These are phyloP conservation scores for Stachybotrys chartarum DNA, from an alignment of 2,329 filamentous ascomycete species.

Conservation along the genomic window DNA sequence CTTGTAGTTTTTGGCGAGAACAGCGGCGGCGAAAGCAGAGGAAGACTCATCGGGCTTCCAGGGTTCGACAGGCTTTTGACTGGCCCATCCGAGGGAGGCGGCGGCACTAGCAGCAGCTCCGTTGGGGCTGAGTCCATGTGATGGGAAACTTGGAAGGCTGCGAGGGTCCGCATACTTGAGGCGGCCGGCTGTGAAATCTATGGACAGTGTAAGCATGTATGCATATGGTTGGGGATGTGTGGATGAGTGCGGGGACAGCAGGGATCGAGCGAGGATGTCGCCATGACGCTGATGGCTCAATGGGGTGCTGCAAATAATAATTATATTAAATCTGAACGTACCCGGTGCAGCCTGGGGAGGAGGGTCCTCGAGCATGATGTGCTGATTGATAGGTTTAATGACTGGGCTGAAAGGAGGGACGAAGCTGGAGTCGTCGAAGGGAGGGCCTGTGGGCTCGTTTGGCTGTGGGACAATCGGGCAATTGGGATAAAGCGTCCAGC, in stretches of 20 bases:
- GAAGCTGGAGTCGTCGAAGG: neutral
- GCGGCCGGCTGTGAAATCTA: constrained; percentile 28
- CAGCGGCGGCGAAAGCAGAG: constrained; percentile 40
- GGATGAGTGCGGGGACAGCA: constrained; percentile 1
- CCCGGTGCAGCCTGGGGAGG: constrained; percentile 11
- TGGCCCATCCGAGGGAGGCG: constrained; percentile 66
- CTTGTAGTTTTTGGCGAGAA: constrained; percentile 34
- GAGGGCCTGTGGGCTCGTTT: neutral
- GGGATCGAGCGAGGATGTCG: neutral
- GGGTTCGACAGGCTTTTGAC: constrained; percentile 55
- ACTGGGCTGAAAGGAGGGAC: neutral
- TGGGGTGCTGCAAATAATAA: neutral
- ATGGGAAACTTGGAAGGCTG: constrained; percentile 69
- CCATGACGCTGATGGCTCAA: neutral
- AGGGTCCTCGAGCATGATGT: constrained; percentile 18
- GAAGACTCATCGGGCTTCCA: constrained; percentile 57
- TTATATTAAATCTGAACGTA: constrained; percentile 8
- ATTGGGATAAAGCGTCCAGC: neutral
- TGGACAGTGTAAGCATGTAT: constrained; percentile 6
- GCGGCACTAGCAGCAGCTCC: constrained; percentile 65
- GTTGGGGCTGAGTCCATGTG: constrained; percentile 50
- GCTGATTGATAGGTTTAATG: constrained; percentile 6
- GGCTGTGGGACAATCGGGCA: neutral
- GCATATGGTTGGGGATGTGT: neutral
- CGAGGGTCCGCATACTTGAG: constrained; percentile 66